Percentiles rank a stretch among this genome's conserved stretches.
phyloP scores from a whole-genome alignment of 768 basidiomycete species.

The Postia placenta region DNA sequence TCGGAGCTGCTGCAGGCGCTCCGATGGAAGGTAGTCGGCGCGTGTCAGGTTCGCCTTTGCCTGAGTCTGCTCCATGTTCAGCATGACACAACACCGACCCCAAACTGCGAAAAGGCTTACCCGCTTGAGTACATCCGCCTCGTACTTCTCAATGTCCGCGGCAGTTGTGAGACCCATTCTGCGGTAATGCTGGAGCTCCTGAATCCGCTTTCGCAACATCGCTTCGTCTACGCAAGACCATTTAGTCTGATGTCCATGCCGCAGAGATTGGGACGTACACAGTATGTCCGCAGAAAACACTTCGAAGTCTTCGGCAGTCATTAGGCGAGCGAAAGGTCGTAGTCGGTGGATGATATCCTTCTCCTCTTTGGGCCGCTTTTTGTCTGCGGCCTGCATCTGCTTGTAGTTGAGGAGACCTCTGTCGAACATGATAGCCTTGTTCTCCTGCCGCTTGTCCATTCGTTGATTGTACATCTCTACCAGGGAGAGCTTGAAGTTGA shows the following conservation, averaged over 20 bases:
- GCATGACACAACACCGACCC: not conserved
- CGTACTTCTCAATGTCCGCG: conserved; percentile 90
- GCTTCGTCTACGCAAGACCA: conserved; percentile 67
- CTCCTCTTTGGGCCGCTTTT: conserved; percentile 88
- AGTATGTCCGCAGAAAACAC: conserved; percentile 81
- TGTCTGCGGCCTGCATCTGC: conserved; percentile 89
- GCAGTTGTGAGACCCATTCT: conserved; percentile 76
- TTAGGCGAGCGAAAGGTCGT: conserved; percentile 85
- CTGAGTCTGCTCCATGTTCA: conserved; percentile 41
- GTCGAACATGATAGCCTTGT: conserved; percentile 88
- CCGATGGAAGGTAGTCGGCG: conserved; percentile 49
- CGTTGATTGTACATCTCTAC: conserved; percentile 90
- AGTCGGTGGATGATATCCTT: conserved; percentile 85
- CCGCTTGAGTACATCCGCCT: conserved; percentile 63
- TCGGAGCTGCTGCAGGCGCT: conserved; percentile 47
- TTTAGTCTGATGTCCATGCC: not conserved
- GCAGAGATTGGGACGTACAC: conserved; percentile 46
- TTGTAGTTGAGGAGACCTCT: conserved; percentile 90
- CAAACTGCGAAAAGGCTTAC: conserved; percentile 43
- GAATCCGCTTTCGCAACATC: conserved; percentile 79
- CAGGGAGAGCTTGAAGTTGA: conserved; percentile 82
- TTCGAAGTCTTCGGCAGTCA: conserved; percentile 91
- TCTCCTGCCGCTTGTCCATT: conserved; percentile 77
- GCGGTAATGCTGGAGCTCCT: conserved; percentile 88
- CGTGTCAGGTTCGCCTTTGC: conserved; percentile 52